phyloP scores from a whole-genome alignment of 139 green algal species.

The Monoraphidium neglectum region DNA sequence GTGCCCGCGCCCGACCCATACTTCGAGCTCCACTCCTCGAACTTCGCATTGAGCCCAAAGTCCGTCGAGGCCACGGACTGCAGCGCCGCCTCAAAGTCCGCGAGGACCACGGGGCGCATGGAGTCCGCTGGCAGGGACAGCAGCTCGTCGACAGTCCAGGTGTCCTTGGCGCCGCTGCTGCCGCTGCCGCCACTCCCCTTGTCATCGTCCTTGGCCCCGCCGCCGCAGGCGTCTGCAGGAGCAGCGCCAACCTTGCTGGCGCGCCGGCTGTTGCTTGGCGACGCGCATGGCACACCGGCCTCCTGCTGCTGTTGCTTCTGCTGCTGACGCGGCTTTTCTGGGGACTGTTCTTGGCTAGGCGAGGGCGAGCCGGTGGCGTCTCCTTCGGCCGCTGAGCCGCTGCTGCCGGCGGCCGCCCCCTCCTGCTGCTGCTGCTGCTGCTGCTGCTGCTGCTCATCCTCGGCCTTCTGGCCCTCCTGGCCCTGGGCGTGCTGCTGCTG shows the following conservation, averaged over 20 bases:
- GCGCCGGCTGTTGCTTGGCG: too few species aligned
- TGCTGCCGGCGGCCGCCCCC: too few species aligned
- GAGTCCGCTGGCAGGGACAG: conserved; percentile 20
- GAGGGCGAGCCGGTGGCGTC: too few species aligned
- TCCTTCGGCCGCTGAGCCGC: too few species aligned
- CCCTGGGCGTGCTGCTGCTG: conserved; percentile 1
- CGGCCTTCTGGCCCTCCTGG: background rate
- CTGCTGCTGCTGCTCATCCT: conserved; percentile 9
- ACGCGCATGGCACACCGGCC: too few species aligned
- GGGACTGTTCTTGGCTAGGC: too few species aligned
- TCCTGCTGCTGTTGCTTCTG: too few species aligned
- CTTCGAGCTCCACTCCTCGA: conserved; percentile 16
- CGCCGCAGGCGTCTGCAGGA: too few species aligned
- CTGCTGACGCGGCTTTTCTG: too few species aligned
- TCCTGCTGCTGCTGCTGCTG: conserved; percentile 17
- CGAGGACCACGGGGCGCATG: conserved; percentile 13
- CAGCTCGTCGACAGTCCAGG: conserved; percentile 27
- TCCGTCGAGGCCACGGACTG: conserved; percentile 35
- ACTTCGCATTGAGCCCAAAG: conserved; percentile 14
- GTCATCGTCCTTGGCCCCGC: background rate
- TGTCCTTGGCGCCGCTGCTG: background rate
- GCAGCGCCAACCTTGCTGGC: too few species aligned
- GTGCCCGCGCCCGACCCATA: background rate
- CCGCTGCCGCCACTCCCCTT: background rate
- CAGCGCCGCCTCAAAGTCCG: conserved; percentile 38